Conservation (phyloP, 768 basidiomycete genomes). For the Hygrophoropsis aurantiaca region DNA sequence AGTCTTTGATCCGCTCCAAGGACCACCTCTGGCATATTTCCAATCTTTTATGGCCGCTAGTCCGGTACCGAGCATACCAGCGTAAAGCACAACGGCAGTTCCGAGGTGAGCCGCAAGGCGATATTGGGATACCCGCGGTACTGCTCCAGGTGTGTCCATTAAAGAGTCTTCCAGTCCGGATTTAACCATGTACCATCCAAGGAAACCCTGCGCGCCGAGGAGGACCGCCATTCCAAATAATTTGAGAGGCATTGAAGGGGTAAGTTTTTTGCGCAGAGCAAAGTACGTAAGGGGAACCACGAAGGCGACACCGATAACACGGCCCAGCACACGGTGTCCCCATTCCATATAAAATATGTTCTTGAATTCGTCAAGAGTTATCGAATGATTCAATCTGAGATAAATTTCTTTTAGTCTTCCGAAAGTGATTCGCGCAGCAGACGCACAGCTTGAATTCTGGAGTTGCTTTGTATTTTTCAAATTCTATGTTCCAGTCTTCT, state of each 20-base stretch:
- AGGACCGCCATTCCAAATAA: slow-evolving; percentile 74
- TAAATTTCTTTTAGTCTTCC: neutral
- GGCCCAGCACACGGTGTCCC: slow-evolving; percentile 91
- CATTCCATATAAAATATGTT: slow-evolving; percentile 98
- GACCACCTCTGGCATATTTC: slow-evolving; percentile 58
- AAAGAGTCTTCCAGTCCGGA: slow-evolving; percentile 87
- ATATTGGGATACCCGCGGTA: slow-evolving; percentile 96
- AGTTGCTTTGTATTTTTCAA: slow-evolving; percentile 90
- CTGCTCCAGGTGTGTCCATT: slow-evolving; percentile 76
- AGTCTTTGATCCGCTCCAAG: slow-evolving; percentile 56
- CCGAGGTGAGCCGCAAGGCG: slow-evolving; percentile 92
- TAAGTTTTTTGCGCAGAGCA: slow-evolving; percentile 64
- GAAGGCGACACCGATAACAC: slow-evolving; percentile 81
- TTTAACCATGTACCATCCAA: slow-evolving; percentile 99
- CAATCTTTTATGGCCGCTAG: slow-evolving; percentile 77
- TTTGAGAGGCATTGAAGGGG: slow-evolving; percentile 57
- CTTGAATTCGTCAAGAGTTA: slow-evolving; percentile 90
- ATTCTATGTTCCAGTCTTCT: slow-evolving; percentile 83
- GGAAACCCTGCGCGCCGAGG: slow-evolving; percentile 85
- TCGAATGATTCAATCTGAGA: slow-evolving; percentile 81
- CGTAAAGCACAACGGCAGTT: slow-evolving; percentile 88
- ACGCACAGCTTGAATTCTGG: slow-evolving; percentile 95
- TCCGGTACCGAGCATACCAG: slow-evolving; percentile 86
- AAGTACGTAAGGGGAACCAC: slow-evolving; percentile 86
- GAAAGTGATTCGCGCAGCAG: slow-evolving; percentile 1